These are phyloP conservation scores for Shiraia sp. DNA, from an alignment of 2,329 filamentous ascomycete species.

Conservation along the genomic window DNA sequence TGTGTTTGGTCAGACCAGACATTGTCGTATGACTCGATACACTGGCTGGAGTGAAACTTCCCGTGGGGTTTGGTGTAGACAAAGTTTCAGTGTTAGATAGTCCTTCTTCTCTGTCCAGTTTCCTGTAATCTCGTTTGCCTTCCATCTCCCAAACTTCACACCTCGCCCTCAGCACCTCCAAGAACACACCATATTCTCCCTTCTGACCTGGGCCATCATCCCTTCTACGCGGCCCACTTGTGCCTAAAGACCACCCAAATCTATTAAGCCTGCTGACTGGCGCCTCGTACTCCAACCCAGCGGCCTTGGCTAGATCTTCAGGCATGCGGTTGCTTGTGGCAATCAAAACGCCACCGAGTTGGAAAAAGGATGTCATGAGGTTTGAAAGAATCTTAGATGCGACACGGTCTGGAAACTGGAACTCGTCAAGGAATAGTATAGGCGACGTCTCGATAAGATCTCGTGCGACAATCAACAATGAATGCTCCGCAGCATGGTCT, in stretches of 20 bases:
- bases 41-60: background rate
- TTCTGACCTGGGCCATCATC: constrained; percentile 49
- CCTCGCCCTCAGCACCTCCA: constrained; percentile 74
- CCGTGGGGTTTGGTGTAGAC: background rate
- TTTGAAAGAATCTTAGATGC: constrained; percentile 79
- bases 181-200: constrained; percentile 75
- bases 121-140: constrained; percentile 69
- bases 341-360: constrained; percentile 77
- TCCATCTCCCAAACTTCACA: constrained; percentile 88
- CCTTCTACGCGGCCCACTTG: constrained; percentile 51
- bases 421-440: constrained; percentile 80
- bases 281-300: constrained; percentile 68
- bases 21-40: background rate
- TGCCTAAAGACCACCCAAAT: constrained; percentile 49
- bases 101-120: constrained; percentile 47
- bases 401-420: constrained; percentile 78
- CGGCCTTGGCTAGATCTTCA: constrained; percentile 76
- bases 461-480: constrained; percentile 72
- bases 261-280: constrained; percentile 51
- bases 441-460: constrained; percentile 76
- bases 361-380: constrained; percentile 78
- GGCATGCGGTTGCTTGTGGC: constrained; percentile 84
- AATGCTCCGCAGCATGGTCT: constrained; percentile 59
- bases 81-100: background rate
- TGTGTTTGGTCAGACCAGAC: no score